phyloP scores from a whole-genome alignment of 2,329 filamentous ascomycete genomes.

The Basipetospora chlamydospora region DNA sequence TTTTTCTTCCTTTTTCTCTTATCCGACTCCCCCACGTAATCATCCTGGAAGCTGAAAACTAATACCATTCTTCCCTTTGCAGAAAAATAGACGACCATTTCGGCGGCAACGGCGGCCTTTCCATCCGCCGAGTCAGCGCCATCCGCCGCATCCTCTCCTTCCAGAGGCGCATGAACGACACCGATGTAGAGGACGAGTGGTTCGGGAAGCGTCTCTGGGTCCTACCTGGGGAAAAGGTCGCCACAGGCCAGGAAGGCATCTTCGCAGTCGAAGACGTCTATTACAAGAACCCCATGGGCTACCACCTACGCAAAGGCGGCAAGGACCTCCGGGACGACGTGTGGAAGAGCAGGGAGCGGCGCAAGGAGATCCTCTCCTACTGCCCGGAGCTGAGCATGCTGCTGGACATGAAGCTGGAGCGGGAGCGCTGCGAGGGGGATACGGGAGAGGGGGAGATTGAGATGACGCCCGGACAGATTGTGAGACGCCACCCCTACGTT shows the following conservation, averaged over 20 bases:
- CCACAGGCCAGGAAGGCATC: slow-evolving; percentile 23
- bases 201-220: slow-evolving; percentile 32
- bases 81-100: slow-evolving; percentile 27
- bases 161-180: slow-evolving; percentile 34
- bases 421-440: slow-evolving; percentile 27
- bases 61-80: no score
- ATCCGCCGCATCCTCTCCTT: slow-evolving; percentile 32
- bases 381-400: slow-evolving; percentile 41
- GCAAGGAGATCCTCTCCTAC: slow-evolving; percentile 36
- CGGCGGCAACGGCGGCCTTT: slow-evolving; percentile 38
- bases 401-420: slow-evolving; percentile 40
- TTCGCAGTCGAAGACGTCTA: slow-evolving; percentile 36
- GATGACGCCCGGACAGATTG: slow-evolving; percentile 7
- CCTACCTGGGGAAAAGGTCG: slow-evolving; percentile 32
- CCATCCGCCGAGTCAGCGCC: slow-evolving; percentile 35
- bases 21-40: no score
- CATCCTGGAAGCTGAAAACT: no score
- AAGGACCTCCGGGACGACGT: slow-evolving; percentile 24
- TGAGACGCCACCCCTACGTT: no score
- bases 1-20: no score
- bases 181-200: slow-evolving; percentile 40
- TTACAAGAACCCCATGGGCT: slow-evolving; percentile 37
- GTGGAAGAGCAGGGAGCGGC: slow-evolving; percentile 28
- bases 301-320: slow-evolving; percentile 32
- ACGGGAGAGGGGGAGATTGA: slow-evolving; percentile 14